Conservation (phyloP, 495 filamentous ascomycete genomes). For the Parachaetomium inaequale region DNA sequence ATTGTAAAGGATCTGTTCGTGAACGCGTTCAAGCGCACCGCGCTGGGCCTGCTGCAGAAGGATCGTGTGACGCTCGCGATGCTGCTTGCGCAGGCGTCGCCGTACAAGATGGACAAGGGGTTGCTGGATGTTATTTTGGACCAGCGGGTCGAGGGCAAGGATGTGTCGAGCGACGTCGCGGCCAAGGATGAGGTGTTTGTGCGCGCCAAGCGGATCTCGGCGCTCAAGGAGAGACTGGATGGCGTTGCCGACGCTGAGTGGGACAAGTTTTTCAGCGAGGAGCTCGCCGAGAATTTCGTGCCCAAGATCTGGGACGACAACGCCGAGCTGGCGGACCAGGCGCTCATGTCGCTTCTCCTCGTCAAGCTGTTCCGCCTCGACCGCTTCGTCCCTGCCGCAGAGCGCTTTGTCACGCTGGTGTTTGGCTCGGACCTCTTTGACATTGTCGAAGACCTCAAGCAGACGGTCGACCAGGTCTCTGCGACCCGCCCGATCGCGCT, state of each 20-base stretch:
- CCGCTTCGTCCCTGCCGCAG: conserved; percentile 85
- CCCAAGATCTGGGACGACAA: conserved; percentile 70
- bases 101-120: conserved; percentile 86
- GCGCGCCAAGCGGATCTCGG: conserved; percentile 60
- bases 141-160: conserved; percentile 66
- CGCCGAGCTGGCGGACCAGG: conserved; percentile 62
- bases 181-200: conserved; percentile 65
- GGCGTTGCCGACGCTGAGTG: conserved; percentile 59
- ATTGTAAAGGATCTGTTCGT: conserved; percentile 88
- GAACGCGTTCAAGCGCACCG: conserved; percentile 87
- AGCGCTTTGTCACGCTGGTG: conserved; percentile 81
- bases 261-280: conserved; percentile 77
- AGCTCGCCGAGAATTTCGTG: conserved; percentile 83
- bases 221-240: conserved; percentile 71
- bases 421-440: conserved; percentile 85
- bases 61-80: conserved; percentile 94
- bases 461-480: conserved; percentile 78
- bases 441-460: conserved; percentile 74
- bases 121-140: conserved; percentile 86
- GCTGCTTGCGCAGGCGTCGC: conserved; percentile 88
- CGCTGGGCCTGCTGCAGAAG: conserved; percentile 86
- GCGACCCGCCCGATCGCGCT: conserved; percentile 84
- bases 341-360: conserved; percentile 79
- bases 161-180: conserved; percentile 66
- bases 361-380: conserved; percentile 95